Evolutionary conservation across 2,329 filamentous ascomycete species (phyloP), one percentile per base, ranked within the genome.

Genomic region (Aspergillus neoniger): DNA sequence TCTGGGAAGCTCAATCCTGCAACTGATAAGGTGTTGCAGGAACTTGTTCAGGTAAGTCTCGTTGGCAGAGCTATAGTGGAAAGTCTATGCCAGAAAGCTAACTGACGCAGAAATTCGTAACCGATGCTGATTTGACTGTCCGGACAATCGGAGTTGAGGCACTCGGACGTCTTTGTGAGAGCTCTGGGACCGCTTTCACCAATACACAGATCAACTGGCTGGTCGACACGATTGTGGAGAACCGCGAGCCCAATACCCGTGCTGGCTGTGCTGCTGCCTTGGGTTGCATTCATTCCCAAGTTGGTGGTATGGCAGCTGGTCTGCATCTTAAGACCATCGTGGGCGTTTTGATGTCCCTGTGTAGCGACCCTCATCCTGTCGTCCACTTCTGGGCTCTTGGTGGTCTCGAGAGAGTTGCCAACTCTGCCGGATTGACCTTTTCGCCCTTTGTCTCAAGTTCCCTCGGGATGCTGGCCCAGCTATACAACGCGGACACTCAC

Each of bases 351-450:
- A 96, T 98, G 90, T 98, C 95, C 7, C 83, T 99, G 9, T 94
- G 92, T 74, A 96, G 93, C 68, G 95, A 99, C 71, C 91, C 94
- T 19, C 95, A 99, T 73, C 93, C 95, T 0, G 88, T 91, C 0
- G 95, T 99, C 8, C 95, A 99, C 76, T 96, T 94, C 73, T 98
- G 93, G 92, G 94, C 96, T 2, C 81, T 99, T 48, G 92, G 97
- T 73, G 94, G 92, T 9, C 77, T 99, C 30, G 89, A 91, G 2
- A 83, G 91, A 55, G 92, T 96, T 12, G 91, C 94, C 2, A 94
- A 97, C 70, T 95, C 94, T 10, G 93, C 95, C 1, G 95, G 95
- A 0, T 81, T 99, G 59, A 94, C 91, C 25, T 99, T 97, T 75
- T 92, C 93, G 0, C 87, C 88, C 38, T 97, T 94, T 70, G 93